Base-by-base conservation (phyloP, 2,329 filamentous ascomycete genomes). In the Botrytis byssoidea region DNA sequence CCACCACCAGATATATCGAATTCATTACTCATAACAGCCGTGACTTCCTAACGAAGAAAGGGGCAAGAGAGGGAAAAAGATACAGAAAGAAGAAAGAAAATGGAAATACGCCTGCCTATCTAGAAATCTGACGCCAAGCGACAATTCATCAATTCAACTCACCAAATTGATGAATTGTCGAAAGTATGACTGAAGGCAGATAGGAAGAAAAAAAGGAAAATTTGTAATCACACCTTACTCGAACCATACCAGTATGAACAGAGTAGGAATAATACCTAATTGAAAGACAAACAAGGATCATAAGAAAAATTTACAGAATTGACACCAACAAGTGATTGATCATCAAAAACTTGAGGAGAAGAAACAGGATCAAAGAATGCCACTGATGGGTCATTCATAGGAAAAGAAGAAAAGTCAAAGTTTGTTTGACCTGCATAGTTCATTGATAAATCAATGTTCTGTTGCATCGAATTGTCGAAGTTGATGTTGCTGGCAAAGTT, bases 401-500 rank as follows among this genome's bases (percentile, higher is more conserved):
- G 74, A 71, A 71, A 66, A 25, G 67, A 63, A 70, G 73, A 61
- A 42, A 70, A 70, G 73, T 77, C 68, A 75, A 79, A 77, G 46
- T 65, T 74, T 63, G 74, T 76, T 74, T 78, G 78, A 76, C 73
- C 74, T 25, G 74, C 73, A 35, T 68, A 74, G 69, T 77, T 76
- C 77, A 79, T 77, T 75, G 77, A 74, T 65, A 74, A 59, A 70
- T 77, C 75, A 76, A 77, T 78, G 74, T 61, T 68, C 69, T 77
- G 77, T 70, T 74, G 75, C 59, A 70, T 70, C 60, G 74, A 65
- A 32, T 74, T 72, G 64, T 78, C 72, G 69, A 76, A 70, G 9
- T 75, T 72, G 74, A 77, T 77, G 71, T 73, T 73, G 59, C 64
- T 61, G 65, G 74, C 74, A 70, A 66, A 71, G 55, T 73, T 76